These are phyloP conservation scores for Backusella tarrabulga DNA, from an alignment of 192 early-diverging fungal genomes.

Conservation along the genomic window DNA sequence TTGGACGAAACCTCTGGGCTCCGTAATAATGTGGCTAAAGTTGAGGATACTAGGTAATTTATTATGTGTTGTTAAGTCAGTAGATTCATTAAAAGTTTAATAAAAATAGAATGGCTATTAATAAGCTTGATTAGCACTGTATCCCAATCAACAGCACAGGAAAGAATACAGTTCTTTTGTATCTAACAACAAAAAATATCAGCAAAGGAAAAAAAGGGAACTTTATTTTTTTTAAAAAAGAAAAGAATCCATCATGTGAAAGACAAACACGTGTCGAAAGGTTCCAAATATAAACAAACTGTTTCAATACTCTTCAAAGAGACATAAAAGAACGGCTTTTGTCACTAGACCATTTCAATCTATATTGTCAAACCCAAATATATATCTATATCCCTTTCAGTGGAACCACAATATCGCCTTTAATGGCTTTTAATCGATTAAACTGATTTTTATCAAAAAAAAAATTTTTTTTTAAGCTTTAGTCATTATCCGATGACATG, in stretches of 20 bases:
- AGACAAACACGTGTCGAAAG: neutral
- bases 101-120: too few species aligned
- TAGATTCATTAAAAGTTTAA: too few species aligned
- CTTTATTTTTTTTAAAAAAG: neutral
- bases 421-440: neutral
- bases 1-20: too few species aligned
- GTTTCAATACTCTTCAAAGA: neutral
- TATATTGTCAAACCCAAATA: neutral
- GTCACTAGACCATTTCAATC: constrained; percentile 1
- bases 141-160: too few species aligned
- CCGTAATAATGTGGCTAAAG: too few species aligned
- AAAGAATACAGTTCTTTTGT: too few species aligned
- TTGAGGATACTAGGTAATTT: too few species aligned
- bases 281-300: neutral
- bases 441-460: neutral
- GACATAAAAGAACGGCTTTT: neutral
- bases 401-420: neutral
- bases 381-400: neutral
- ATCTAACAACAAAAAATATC: too few species aligned
- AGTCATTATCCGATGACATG: neutral
- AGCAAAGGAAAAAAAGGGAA: neutral
- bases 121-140: too few species aligned
- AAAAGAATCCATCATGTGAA: neutral
- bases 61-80: too few species aligned
- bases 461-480: neutral